A percentile compares a stretch with the other conserved stretches of the same genome.
Evolutionary conservation across 495 filamentous ascomycete genomes (phyloP).

Genomic region (Tuber indicum): DNA sequence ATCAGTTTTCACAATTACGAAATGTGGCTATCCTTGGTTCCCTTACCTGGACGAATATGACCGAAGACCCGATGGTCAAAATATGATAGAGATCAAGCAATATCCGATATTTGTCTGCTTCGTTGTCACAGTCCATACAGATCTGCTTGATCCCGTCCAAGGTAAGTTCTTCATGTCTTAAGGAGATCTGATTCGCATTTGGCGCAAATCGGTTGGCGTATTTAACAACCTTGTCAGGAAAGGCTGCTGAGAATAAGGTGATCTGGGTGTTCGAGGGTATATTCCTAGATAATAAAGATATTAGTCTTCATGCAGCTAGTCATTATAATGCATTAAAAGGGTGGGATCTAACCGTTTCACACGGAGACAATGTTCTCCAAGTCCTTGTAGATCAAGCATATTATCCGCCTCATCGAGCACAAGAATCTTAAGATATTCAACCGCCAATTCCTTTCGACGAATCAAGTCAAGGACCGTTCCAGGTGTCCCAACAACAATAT

Average conservation of each 20-base stretch:
- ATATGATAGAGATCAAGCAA: constrained; percentile 89
- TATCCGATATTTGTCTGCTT: constrained; percentile 75
- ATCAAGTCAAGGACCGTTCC: constrained; percentile 90
- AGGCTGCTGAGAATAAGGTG: constrained; percentile 93
- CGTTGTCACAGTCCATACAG: constrained; percentile 78
- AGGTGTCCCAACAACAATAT: constrained; percentile 89
- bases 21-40: background rate
- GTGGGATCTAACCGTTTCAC: constrained; percentile 63
- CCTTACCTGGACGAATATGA: constrained; percentile 89
- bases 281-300: constrained; percentile 4
- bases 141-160: constrained; percentile 95
- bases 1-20: constrained; percentile 31
- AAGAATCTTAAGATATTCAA: constrained; percentile 62
- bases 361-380: constrained; percentile 89
- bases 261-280: constrained; percentile 56
- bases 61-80: constrained; percentile 90
- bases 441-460: constrained; percentile 60
- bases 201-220: constrained; percentile 79
- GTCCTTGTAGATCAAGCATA: constrained; percentile 87
- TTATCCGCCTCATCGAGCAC: constrained; percentile 93
- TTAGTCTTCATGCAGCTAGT: constrained; percentile 3
- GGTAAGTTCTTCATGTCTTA: constrained; percentile 83
- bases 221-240: constrained; percentile 71
- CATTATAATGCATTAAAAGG: background rate
- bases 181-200: constrained; percentile 75